These are phyloP conservation scores for Saccharomycopsis hybrid DNA, from an alignment of 1,139 yeast genomes.

Conservation along the genomic window DNA sequence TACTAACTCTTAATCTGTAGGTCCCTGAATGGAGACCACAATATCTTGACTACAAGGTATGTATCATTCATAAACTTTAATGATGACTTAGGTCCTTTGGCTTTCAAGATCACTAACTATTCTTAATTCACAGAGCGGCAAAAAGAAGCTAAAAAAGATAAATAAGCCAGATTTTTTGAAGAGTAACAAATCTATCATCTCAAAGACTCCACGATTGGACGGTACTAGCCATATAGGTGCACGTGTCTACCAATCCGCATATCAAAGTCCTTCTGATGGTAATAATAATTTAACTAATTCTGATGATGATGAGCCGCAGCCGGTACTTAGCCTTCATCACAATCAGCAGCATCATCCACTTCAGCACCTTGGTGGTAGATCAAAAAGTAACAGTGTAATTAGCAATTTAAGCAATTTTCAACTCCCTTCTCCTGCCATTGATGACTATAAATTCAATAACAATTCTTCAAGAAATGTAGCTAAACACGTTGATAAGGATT, in stretches of 20 bases:
- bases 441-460: not conserved
- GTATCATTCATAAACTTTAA: not conserved
- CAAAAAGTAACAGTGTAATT: not conserved
- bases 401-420: slow-evolving; percentile 2
- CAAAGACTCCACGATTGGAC: slow-evolving; percentile 1
- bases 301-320: not conserved
- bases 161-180: slow-evolving; percentile 6
- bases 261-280: not conserved
- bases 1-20: not conserved
- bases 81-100: not conserved
- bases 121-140: slow-evolving; percentile 13
- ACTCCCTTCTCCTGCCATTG: slow-evolving; percentile 7
- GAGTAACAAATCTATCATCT: not conserved
- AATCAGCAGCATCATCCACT: not conserved
- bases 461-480: not conserved
- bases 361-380: not conserved
- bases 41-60: slow-evolving; percentile 19
- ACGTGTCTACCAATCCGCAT: not conserved
- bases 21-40: slow-evolving; percentile 21
- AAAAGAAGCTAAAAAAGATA: slow-evolving; percentile 18
- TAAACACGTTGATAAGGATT: too few species aligned
- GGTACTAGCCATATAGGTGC: not conserved
- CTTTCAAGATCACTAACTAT: not conserved
- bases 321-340: not conserved
- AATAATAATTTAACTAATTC: too few species aligned